Evolutionary conservation across 176 grass and related monocot genomes (phyloP), one percentile per base, ranked within the genome.

Genomic region (Poa annua): DNA sequence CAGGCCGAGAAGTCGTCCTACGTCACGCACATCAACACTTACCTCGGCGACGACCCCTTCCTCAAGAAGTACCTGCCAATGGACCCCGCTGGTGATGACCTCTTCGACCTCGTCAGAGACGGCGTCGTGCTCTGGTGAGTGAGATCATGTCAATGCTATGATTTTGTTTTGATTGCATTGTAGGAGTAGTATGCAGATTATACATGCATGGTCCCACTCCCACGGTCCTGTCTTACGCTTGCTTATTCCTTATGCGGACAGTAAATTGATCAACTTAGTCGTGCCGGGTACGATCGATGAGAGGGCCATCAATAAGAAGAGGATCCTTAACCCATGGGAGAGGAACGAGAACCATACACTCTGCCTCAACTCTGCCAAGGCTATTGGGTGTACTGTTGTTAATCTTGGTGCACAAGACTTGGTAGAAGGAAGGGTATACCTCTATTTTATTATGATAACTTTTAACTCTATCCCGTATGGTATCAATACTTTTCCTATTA

Each of bases 401-500:
- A 98, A 98, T 51, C 93, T 98, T 91, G 96, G 96, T 53, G 94
- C 96, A 63, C 96, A 98, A 76, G 96, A 98, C 81, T 85, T 98
- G 92, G 89, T 98, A 38, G 96, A 95, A 90, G 96, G 96, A 85
- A 85, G 92, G 86, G 96, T 98, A 93, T 76, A 38, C 38, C 29
- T 35, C 16, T 38, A 22, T 56, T 56, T 22, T 55, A 55, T 22
- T 55, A 55, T 19, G 19, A 55, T n/a, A 55, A 55, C 7, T 55
- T 20, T 55, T 55, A 55, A 9, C 4, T 55, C 53, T 2, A 76
- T 36, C 8, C 7, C 0, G 5, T 76, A 22, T 6, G 17, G 2
- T 34, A 4, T 56, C 51, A 4, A 38, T 38, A 41, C 2, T 57
- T 57, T 20, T 29, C 29, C 74, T 56, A 57, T 57, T 13, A 1